These are phyloP conservation scores for Aspergillus ostianus DNA, from an alignment of 495 filamentous ascomycete genomes.

Conservation along the genomic window DNA sequence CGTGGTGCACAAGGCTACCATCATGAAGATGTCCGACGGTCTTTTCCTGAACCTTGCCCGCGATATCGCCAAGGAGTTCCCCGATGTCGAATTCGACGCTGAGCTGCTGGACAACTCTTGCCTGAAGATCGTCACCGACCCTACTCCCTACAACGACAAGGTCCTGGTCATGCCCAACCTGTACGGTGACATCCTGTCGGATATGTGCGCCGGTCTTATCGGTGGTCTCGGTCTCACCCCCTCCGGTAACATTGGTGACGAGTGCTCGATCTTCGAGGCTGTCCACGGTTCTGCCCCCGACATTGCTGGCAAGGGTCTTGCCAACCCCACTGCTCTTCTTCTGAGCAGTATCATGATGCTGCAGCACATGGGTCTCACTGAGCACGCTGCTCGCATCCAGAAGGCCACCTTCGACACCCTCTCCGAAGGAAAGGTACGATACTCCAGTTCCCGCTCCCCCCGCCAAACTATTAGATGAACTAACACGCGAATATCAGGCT, in stretches of 20 bases:
- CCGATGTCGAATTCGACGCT: slow-evolving; percentile 88
- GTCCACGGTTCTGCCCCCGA: slow-evolving; percentile 98
- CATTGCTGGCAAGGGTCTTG: slow-evolving; percentile 92
- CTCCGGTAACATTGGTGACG: slow-evolving; percentile 97
- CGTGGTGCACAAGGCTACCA: slow-evolving; percentile 98
- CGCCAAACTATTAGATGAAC: slow-evolving; percentile 3
- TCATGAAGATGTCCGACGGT: slow-evolving; percentile 99
- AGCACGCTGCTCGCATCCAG: slow-evolving; percentile 86
- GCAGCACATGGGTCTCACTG: slow-evolving; percentile 90
- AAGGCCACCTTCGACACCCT: slow-evolving; percentile 91
- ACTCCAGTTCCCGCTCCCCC: background rate
- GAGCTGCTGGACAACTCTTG: slow-evolving; percentile 98
- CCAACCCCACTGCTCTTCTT: slow-evolving; percentile 92
- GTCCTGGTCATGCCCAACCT: slow-evolving; percentile 99
- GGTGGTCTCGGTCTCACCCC: slow-evolving; percentile 96
- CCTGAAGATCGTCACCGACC: slow-evolving; percentile 95
- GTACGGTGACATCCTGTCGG: slow-evolving; percentile 98
- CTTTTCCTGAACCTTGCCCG: slow-evolving; percentile 88
- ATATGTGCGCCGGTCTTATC: slow-evolving; percentile 98
- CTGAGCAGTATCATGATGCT: slow-evolving; percentile 98
- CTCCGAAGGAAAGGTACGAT: slow-evolving; percentile 81
- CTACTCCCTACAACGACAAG: slow-evolving; percentile 95
- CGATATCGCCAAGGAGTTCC: slow-evolving; percentile 88
- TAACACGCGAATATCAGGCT: slow-evolving; percentile 39
- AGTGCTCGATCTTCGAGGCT: slow-evolving; percentile 99